Percentiles rank a stretch among this genome's conserved stretches.
Evolutionary conservation across 2,329 filamentous ascomycete genomes (phyloP).

Genomic region (Trichoderma koningiopsis): DNA sequence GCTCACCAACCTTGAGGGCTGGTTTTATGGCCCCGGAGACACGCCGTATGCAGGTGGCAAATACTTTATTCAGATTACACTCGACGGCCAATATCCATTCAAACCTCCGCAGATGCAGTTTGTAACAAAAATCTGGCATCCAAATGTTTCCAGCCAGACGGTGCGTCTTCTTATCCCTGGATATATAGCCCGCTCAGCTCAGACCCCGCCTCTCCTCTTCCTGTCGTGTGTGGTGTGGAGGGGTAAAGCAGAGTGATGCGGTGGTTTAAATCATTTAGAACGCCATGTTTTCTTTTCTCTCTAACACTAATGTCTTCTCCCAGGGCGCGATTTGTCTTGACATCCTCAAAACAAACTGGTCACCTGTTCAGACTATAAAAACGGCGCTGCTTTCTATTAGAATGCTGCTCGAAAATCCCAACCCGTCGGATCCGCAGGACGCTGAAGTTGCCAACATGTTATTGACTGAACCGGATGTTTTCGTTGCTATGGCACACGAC

Average conservation of each 20-base stretch:
- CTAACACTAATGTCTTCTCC: not conserved
- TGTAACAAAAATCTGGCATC: conserved; percentile 93
- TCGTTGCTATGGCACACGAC: conserved; percentile 79
- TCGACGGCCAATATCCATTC: conserved; percentile 90
- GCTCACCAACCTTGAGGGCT: conserved; percentile 78
- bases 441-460: conserved; percentile 93
- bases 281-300: not conserved
- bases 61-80: conserved; percentile 80
- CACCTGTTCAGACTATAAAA: conserved; percentile 94
- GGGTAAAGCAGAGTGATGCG: not conserved
- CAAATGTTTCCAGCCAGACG: conserved; percentile 92
- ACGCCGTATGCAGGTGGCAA: conserved; percentile 90
- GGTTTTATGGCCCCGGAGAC: conserved; percentile 83
- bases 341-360: conserved; percentile 87
- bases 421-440: conserved; percentile 96
- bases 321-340: conserved; percentile 97
- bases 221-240: not conserved
- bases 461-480: conserved; percentile 74
- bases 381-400: conserved; percentile 91
- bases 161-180: conserved; percentile 52
- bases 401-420: conserved; percentile 87
- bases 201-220: not conserved
- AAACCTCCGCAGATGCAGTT: conserved; percentile 90
- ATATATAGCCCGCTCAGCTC: not conserved
- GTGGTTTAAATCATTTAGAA: not conserved